Conservation (phyloP, 1,284 basidiomycete genomes). For the Volvariella surrecta region DNA sequence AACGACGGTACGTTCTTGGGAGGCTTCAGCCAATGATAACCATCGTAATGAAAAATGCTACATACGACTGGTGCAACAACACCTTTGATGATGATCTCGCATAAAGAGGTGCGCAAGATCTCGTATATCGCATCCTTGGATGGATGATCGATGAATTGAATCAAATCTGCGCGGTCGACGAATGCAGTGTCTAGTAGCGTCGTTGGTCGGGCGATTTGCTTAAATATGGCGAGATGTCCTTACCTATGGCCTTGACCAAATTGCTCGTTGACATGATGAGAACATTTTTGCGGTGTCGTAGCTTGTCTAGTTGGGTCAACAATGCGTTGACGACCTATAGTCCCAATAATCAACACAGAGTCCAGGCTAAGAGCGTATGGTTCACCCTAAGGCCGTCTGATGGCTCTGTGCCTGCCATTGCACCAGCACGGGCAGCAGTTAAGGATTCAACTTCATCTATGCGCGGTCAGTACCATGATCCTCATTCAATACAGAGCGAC, state of each 20-base stretch:
- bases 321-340: slow-evolving; percentile 92
- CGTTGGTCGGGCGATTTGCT: neutral
- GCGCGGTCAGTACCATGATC: slow-evolving; percentile 1
- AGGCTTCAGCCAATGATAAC: slow-evolving; percentile 2
- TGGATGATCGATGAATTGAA: slow-evolving; percentile 91
- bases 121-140: slow-evolving; percentile 89
- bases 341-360: neutral
- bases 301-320: slow-evolving; percentile 93
- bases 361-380: slow-evolving; percentile 19
- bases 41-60: slow-evolving; percentile 8
- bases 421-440: slow-evolving; percentile 90
- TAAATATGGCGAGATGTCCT: slow-evolving; percentile 1
- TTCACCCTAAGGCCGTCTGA: slow-evolving; percentile 91
- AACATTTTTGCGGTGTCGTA: slow-evolving; percentile 89
- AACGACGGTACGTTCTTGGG: slow-evolving; percentile 53
- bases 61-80: slow-evolving; percentile 58
- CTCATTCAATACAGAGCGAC: slow-evolving; percentile 6
- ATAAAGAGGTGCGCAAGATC: slow-evolving; percentile 80
- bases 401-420: slow-evolving; percentile 90
- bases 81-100: slow-evolving; percentile 70
- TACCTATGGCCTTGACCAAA: slow-evolving; percentile 89
- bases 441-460: slow-evolving; percentile 95
- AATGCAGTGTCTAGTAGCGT: slow-evolving; percentile 79
- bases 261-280: slow-evolving; percentile 97
- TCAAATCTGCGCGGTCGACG: slow-evolving; percentile 93